Base-by-base conservation (phyloP, 2,329 filamentous ascomycete genomes). In the Didymella keratinophila region DNA sequence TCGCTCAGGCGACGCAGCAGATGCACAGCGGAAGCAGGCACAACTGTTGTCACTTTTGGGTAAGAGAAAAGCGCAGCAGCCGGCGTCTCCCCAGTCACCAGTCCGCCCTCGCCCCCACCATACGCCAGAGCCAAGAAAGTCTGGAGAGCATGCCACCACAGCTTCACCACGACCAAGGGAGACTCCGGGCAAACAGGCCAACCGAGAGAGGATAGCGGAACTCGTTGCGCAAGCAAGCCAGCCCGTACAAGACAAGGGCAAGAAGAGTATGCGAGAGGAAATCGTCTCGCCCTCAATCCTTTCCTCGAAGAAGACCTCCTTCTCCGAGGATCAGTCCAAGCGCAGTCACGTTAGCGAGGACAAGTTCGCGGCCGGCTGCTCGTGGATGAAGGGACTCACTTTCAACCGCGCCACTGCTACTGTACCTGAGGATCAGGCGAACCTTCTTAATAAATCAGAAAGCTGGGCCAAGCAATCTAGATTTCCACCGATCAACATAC, bases 351-450 rank as follows among this genome's bases (percentile, higher is more conserved):
- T 9, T 14, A 28, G 32, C 30, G 18, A 48, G 12, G 47, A 61
- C 20, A 49, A 20, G 27, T 51, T 62, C 9, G 52, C 56, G 0
- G 43, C 58, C 16, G 58, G 62, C 25, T 69, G 66, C 48, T 42
- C 63, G 20, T 71, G 69, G 69, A 70, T 71, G 67, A 63, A 65
- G 48, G 66, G 61, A 6, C 55, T 70, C 11, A 52, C 61, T 7
- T 60, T 72, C 51, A 65, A 65, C 37, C 66, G 63, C 43, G 63
- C 63, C 21, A 37, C 66, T 14, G 46, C 62, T n/a, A 71, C 56
- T 28, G 73, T 79, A 5, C 78, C 82, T 2, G 74, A 70, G 25
- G 78, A 83, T 16, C 87, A 89, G 64, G 67, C 72, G 42, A 64
- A 75, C 9, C 73, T 88, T 5, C 72, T 89, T 1, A 77, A 81